Evolutionary conservation across 495 filamentous ascomycete genomes (phyloP), one percentile per base, ranked within the genome.

Genomic region (Lasiosphaeris hirsuta): DNA sequence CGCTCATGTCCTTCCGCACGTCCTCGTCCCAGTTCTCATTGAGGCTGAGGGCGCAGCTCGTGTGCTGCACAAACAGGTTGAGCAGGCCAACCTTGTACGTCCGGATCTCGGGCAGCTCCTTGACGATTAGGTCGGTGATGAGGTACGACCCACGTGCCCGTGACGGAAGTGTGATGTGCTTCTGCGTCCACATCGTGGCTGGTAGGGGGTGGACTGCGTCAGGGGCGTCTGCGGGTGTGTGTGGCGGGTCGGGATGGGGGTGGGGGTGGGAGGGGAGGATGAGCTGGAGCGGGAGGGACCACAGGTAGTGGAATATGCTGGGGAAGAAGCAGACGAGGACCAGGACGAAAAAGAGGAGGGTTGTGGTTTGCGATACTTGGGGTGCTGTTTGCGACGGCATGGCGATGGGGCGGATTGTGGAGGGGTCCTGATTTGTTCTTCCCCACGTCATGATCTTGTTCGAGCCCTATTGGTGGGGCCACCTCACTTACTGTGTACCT

Each of bases 11-110:
- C 1, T 77, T 81, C 34, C 90, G 74, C 11, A 79, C 76, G 55
- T 80, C 76, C 47, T 69, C 13, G 11, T 72, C 70, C 85, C 80
- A 98, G 74, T 97, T 97, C 83, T 98, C 94, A 71, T 98, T 96
- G 60, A 96, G 71, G 53, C 82, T 87, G 51, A 96, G 77, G 40
- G 87, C 92, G 73, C 89, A 92, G 69, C 83, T 88, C 19, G 92
- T 96, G 75, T 96, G 92, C 74, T 96, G 90, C 43, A 96, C 76
- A 72, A 96, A 96, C 44, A 96, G 79, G 65, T 96, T 85, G 57
- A 97, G 76, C 56, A 97, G 75, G 35, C 94, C 94, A 59, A 92
- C 79, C 69, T 90, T 91, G 81, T 96, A 94, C 56, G 76, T 62
- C 45, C 73, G 74, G 62, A 98, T 76, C 71, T 96, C 88, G 4